phyloP scores from a whole-genome alignment of 495 filamentous ascomycete species.

The Neurospora tetrasperma region DNA sequence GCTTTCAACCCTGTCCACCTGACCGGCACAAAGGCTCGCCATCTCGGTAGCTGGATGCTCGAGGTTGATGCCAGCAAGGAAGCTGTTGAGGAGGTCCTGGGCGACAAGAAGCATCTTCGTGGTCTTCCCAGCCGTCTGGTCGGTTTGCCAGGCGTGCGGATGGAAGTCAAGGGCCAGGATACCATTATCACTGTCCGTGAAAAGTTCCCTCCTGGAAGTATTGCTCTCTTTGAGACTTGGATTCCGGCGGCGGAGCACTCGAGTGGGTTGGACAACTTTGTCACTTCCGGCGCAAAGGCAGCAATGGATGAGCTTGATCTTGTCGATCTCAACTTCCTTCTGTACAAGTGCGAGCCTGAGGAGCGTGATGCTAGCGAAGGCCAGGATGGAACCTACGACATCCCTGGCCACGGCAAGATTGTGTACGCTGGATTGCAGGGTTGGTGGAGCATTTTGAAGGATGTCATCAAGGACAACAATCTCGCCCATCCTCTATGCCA shows the following conservation, averaged over 20 bases:
- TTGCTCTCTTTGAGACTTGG: slow-evolving; percentile 92
- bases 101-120: slow-evolving; percentile 58
- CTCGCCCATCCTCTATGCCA: slow-evolving; percentile 88
- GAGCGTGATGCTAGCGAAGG: slow-evolving; percentile 73
- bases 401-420: slow-evolving; percentile 72
- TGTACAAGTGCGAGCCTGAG: slow-evolving; percentile 89
- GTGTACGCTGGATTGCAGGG: slow-evolving; percentile 96
- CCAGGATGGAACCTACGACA: slow-evolving; percentile 74
- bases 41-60: slow-evolving; percentile 80
- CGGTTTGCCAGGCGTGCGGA: slow-evolving; percentile 56
- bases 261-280: slow-evolving; percentile 67
- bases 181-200: slow-evolving; percentile 75
- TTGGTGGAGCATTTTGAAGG: slow-evolving; percentile 90
- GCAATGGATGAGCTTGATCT: slow-evolving; percentile 66
- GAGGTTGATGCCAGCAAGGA: slow-evolving; percentile 66
- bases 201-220: slow-evolving; percentile 80
- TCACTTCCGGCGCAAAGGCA: slow-evolving; percentile 68
- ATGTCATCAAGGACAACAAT: slow-evolving; percentile 80
- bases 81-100: slow-evolving; percentile 49
- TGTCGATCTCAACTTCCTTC: slow-evolving; percentile 79
- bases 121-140: slow-evolving; percentile 75
- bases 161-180: slow-evolving; percentile 57
- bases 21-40: slow-evolving; percentile 60
- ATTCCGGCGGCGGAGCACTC: slow-evolving; percentile 76
- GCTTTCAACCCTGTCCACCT: slow-evolving; percentile 67